Conservation (phyloP, 352 stramenopile species). For the Pythium rishiriense region DNA sequence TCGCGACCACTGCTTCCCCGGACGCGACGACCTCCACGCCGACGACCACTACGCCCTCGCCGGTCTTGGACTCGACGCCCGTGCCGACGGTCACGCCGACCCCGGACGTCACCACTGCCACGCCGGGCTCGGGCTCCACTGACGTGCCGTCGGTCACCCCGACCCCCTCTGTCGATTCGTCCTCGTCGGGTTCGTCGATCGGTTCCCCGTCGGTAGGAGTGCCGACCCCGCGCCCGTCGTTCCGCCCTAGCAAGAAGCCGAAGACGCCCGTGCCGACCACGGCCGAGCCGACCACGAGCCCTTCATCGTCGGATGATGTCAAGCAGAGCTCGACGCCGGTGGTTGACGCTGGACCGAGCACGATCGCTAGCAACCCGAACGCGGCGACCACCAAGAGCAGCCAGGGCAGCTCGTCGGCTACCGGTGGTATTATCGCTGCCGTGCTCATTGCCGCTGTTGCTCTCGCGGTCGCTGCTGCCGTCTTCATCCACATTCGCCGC, state of each 20-base stretch:
- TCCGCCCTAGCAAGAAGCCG: constrained; percentile 4
- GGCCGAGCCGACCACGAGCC: background rate
- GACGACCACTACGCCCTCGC: constrained; percentile 1
- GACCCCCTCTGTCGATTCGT: background rate
- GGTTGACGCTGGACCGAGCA: constrained; percentile 8
- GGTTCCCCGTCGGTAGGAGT: background rate
- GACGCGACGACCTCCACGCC: background rate
- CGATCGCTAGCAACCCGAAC: constrained; percentile 4
- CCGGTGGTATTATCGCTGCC: constrained; percentile 15
- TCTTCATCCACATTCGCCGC: constrained; percentile 13
- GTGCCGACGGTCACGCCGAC: background rate
- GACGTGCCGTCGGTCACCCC: constrained; percentile 5
- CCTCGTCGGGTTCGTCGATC: constrained; percentile 9
- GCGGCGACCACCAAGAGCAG: constrained; percentile 12
- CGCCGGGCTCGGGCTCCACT: constrained; percentile 1
- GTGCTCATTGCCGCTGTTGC: constrained; percentile 8
- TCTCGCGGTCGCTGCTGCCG: constrained; percentile 5
- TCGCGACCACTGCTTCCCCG: background rate
- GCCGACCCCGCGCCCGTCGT: constrained; percentile 3
- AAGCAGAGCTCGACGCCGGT: constrained; percentile 1
- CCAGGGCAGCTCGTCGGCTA: background rate
- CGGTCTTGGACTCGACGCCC: background rate
- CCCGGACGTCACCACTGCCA: no score
- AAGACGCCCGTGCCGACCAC: constrained; percentile 5
- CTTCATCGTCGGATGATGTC: background rate